These are phyloP conservation scores for Rutstroemia sp. DNA, from an alignment of 2,329 filamentous ascomycete species.

Conservation along the genomic window DNA sequence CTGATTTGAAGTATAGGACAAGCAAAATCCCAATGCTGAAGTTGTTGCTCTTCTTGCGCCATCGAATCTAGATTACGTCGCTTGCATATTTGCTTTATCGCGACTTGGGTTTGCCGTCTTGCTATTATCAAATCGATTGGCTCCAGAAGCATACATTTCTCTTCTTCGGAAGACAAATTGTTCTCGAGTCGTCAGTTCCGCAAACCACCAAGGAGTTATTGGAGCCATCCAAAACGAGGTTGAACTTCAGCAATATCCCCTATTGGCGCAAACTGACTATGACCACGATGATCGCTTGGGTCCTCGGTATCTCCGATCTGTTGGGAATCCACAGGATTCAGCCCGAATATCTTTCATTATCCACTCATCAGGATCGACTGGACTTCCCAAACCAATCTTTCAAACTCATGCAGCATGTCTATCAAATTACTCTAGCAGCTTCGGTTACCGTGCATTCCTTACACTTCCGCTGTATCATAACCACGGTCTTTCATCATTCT, in stretches of 20 bases:
- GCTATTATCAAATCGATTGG: constrained; percentile 46
- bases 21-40: constrained; percentile 1
- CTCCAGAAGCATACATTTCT: constrained; percentile 41
- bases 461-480: constrained; percentile 53
- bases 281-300: constrained; percentile 6
- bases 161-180: constrained; percentile 37
- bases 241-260: constrained; percentile 20
- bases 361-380: constrained; percentile 42
- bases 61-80: constrained; percentile 41
- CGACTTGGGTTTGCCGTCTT: constrained; percentile 46
- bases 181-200: constrained; percentile 1
- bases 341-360: constrained; percentile 24
- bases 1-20: background rate
- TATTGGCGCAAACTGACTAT: constrained; percentile 13
- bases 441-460: constrained; percentile 35
- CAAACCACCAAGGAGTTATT: constrained; percentile 10
- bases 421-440: constrained; percentile 28
- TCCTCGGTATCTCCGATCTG: constrained; percentile 11
- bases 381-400: constrained; percentile 52
- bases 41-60: constrained; percentile 19
- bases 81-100: constrained; percentile 44
- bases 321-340: constrained; percentile 7
- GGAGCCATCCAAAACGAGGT: constrained; percentile 9
- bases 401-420: constrained; percentile 35
- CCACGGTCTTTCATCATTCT: constrained; percentile 49